phyloP scores from a whole-genome alignment of 2,329 filamentous ascomycete genomes.

The Amauroascus verrucosus region DNA sequence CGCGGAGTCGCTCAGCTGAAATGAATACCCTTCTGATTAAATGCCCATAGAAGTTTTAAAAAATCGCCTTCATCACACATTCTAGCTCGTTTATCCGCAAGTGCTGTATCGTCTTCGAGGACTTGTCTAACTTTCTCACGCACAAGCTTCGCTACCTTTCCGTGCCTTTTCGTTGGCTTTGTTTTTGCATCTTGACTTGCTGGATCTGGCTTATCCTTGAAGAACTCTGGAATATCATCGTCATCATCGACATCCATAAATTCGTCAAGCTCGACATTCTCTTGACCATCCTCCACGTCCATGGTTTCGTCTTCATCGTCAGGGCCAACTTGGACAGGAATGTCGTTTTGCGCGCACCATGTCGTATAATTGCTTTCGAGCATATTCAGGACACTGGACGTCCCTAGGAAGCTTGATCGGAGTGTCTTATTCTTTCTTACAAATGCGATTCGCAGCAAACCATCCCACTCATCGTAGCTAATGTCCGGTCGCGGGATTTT shows the following conservation, averaged over 20 bases:
- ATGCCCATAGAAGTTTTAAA: slow-evolving; percentile 66
- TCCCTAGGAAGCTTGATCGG: slow-evolving; percentile 68
- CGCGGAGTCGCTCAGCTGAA: slow-evolving; percentile 52
- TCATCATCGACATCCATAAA: slow-evolving; percentile 48
- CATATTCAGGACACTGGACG: slow-evolving; percentile 68
- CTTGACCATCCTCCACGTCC: slow-evolving; percentile 26
- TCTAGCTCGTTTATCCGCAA: slow-evolving; percentile 70
- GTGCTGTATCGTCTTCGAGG: slow-evolving; percentile 65
- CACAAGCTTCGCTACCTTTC: slow-evolving; percentile 71
- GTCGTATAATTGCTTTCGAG: slow-evolving; percentile 81
- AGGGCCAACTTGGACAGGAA: slow-evolving; percentile 61
- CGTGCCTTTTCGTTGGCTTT: slow-evolving; percentile 58
- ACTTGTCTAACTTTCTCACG: slow-evolving; percentile 77
- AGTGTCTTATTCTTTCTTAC: slow-evolving; percentile 86
- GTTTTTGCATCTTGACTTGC: slow-evolving; percentile 39
- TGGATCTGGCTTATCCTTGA: slow-evolving; percentile 51
- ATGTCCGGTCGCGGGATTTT: slow-evolving; percentile 79
- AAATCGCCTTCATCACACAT: slow-evolving; percentile 93
- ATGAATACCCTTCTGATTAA: slow-evolving; percentile 88
- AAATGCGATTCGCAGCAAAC: slow-evolving; percentile 71
- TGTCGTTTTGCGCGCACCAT: slow-evolving; percentile 79
- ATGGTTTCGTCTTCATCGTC: slow-evolving; percentile 28
- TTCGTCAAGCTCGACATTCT: slow-evolving; percentile 39
- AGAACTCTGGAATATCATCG: slow-evolving; percentile 65
- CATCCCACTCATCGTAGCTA: slow-evolving; percentile 91